Evolutionary conservation across 805 yeast genomes (phyloP), one percentile per base, ranked within the genome.

Genomic region (Kodamaea neixiangensis): DNA sequence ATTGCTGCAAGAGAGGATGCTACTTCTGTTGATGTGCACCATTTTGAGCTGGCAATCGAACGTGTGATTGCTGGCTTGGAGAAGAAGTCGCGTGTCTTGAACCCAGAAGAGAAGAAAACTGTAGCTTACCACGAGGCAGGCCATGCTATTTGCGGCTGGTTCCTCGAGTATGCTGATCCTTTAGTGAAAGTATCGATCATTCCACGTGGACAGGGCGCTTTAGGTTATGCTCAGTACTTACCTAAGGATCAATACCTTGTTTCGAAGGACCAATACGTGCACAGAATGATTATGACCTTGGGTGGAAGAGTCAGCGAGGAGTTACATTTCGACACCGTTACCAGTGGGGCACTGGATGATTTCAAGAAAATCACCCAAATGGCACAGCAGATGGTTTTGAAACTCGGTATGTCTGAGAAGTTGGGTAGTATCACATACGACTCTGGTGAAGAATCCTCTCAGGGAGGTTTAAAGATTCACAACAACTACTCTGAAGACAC

Each of bases 71-170:
- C 96, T 9, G 97, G 97, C n/a, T 73, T 92, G 43, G 97, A 91
- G 66, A 86, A 87, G 69, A 89, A 89, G 64, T 82, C 94, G 0
- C 82, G 85, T 65, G 83, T 92, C 7, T 75, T 91, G 47, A 83
- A 89, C 5, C 85, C 86, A 7, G 89, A 86, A 33, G 96, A 92
- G 68, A 88, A 89, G 75, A 82, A 76, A 57, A 81, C 88, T 29
- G 97, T 91, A 46, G 97, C 97, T 0, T 91, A 88, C 65, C 97
- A 91, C 68, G 97, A 91, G 71, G 97, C 97, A 1, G 97, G 97
- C 0, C 97, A 91, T 67, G 97, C 97, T 3, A 86, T 91, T 45
- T 88, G 97, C 70, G 97, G 97, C 18, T 92, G 97, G 97, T 89
- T 76, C 65, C 76, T 91, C 63, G 81, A 84, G 70, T 83, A 73